Conservation (phyloP, 176 grass and related monocot genomes). For the Zea luxurians region DNA sequence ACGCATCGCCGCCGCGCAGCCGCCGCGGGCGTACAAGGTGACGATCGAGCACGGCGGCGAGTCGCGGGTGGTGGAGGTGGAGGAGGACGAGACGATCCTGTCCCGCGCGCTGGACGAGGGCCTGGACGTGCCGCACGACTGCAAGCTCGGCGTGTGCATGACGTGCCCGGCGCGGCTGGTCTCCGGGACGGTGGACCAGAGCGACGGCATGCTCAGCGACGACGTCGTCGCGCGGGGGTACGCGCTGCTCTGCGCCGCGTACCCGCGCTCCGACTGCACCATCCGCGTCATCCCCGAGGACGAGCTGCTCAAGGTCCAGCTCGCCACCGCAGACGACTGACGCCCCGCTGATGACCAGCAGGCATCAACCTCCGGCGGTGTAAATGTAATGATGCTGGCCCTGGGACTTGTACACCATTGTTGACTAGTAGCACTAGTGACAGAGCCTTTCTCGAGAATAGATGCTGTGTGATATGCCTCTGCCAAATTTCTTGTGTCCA, state of each 20-base stretch:
- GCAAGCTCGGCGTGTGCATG: constrained; percentile 98
- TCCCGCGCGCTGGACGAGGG: constrained; percentile 83
- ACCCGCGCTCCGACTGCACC: constrained; percentile 89
- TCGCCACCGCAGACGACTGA: constrained; percentile 95
- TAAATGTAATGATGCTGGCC: background rate
- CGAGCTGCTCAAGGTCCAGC: constrained; percentile 85
- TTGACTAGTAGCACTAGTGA: constrained; percentile 2
- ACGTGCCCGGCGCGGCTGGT: constrained; percentile 85
- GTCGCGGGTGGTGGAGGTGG: constrained; percentile 66
- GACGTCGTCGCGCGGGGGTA: constrained; percentile 76
- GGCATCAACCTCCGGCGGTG: background rate
- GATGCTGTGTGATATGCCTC: background rate
- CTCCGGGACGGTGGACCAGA: constrained; percentile 82
- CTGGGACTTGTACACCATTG: background rate
- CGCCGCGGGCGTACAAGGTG: constrained; percentile 61
- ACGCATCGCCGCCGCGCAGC: background rate
- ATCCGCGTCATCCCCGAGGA: constrained; percentile 93
- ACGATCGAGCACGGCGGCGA: constrained; percentile 84
- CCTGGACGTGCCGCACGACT: constrained; percentile 84
- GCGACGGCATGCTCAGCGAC: constrained; percentile 97
- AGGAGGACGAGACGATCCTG: constrained; percentile 80
- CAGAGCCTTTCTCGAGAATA: background rate
- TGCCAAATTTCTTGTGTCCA: background rate
- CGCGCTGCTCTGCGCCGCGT: constrained; percentile 77
- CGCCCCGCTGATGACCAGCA: background rate